Conservation (phyloP, 1,284 basidiomycete species). For the Rhizopogon parksii region DNA sequence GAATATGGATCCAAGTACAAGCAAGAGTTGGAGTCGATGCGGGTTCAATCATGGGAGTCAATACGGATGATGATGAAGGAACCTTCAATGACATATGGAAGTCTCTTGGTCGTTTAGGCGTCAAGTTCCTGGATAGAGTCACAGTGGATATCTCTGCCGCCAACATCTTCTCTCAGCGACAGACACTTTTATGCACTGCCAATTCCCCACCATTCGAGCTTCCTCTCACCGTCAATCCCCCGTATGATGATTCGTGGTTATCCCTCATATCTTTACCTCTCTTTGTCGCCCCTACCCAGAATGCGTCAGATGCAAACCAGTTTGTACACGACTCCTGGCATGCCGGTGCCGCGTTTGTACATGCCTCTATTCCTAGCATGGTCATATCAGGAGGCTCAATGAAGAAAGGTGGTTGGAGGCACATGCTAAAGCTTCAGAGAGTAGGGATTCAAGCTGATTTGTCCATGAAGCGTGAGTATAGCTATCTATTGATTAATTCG, state of each 20-base stretch:
- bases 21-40: constrained; percentile 59
- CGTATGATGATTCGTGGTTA: constrained; percentile 51
- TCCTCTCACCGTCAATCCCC: constrained; percentile 52
- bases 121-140: constrained; percentile 47
- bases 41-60: constrained; percentile 51
- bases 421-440: constrained; percentile 35
- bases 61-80: constrained; percentile 35
- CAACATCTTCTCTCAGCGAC: constrained; percentile 37
- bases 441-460: constrained; percentile 40
- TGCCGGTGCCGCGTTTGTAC: constrained; percentile 41
- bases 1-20: constrained; percentile 53
- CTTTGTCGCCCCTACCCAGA: constrained; percentile 47
- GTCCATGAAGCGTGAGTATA: constrained; percentile 45
- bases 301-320: constrained; percentile 39
- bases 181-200: constrained; percentile 41
- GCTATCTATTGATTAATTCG: neutral
- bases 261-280: constrained; percentile 46
- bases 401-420: constrained; percentile 43
- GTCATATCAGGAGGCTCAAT: constrained; percentile 46
- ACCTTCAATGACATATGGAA: constrained; percentile 48
- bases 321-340: constrained; percentile 59
- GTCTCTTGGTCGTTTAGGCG: constrained; percentile 58
- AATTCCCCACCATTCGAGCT: constrained; percentile 43
- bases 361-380: constrained; percentile 35
- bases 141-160: constrained; percentile 48